Percentiles rank a stretch among this genome's conserved stretches.
Conservation (phyloP, 164 flowering plant species). For the Paratinospora sagittata region DNA sequence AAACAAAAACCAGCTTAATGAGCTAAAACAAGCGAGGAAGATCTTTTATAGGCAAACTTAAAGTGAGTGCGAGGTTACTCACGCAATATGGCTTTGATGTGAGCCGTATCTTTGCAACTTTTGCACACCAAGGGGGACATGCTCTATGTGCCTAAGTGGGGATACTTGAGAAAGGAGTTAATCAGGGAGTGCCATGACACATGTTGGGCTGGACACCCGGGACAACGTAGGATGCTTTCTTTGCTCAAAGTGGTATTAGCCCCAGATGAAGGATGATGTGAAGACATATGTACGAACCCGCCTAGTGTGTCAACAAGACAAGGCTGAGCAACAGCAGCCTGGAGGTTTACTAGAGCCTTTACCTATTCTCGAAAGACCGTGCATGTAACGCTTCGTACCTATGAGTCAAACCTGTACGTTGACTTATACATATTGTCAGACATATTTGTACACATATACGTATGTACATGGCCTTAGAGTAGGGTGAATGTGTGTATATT, state of each 20-base stretch:
- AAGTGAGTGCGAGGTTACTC: no score
- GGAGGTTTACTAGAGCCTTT: constrained; percentile 1
- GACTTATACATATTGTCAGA: no score
- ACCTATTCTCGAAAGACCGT: no score
- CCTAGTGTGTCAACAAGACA: constrained; percentile 1
- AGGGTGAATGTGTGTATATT: no score
- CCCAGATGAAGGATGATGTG: background rate
- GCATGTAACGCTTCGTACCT: no score
- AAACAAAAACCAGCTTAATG: no score
- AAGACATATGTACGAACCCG: background rate
- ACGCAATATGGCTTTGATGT: background rate
- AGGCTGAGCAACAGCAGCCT: background rate
- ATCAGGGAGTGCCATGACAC: constrained; percentile 10
- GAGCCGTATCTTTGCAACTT: no score
- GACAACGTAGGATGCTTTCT: background rate
- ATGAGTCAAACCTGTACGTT: no score
- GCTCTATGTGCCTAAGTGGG: constrained; percentile 6
- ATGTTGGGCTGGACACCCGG: constrained; percentile 6
- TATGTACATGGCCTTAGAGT: no score
- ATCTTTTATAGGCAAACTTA: no score
- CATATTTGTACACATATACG: no score
- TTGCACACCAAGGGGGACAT: background rate
- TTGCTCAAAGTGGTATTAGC: background rate
- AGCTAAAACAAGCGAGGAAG: no score
- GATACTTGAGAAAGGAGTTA: background rate